A percentile compares a stretch with the other conserved stretches of the same genome.
phyloP scores from a whole-genome alignment of 2,329 filamentous ascomycete species.

The Sclerotiophoma versabilis region DNA sequence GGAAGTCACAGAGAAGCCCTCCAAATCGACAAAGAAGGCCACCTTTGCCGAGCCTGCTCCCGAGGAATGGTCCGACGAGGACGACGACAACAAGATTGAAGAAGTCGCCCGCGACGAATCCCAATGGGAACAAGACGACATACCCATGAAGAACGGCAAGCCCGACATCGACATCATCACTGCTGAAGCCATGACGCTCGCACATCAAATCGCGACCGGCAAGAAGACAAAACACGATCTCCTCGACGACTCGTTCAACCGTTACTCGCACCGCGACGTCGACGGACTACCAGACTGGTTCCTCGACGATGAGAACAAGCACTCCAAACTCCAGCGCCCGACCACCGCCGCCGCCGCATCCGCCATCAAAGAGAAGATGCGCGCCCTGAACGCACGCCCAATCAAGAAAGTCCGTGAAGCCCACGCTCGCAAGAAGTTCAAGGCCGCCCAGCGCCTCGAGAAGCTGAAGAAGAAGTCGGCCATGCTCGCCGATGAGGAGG shows the following conservation, averaged over 20 bases:
- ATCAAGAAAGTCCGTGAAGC: slow-evolving; percentile 99
- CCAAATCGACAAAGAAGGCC: slow-evolving; percentile 29
- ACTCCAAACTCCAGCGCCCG: slow-evolving; percentile 86
- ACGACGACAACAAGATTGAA: slow-evolving; percentile 64
- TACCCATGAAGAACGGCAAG: slow-evolving; percentile 68
- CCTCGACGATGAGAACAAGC: slow-evolving; percentile 85
- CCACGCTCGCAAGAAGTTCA: slow-evolving; percentile 95
- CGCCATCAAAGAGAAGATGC: slow-evolving; percentile 93
- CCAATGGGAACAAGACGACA: slow-evolving; percentile 72
- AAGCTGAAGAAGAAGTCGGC: slow-evolving; percentile 98
- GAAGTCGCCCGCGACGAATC: slow-evolving; percentile 64
- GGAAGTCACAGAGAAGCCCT: slow-evolving; percentile 22
- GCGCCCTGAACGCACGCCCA: slow-evolving; percentile 90
- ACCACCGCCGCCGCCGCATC: slow-evolving; percentile 87
- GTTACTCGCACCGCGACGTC: slow-evolving; percentile 85
- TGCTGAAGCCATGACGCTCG: slow-evolving; percentile 98
- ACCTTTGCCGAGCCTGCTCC: slow-evolving; percentile 31
- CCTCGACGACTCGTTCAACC: slow-evolving; percentile 92
- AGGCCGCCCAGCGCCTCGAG: slow-evolving; percentile 87
- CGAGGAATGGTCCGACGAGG: slow-evolving; percentile 47
- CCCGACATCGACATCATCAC: slow-evolving; percentile 97
- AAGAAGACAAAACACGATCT: slow-evolving; percentile 80
- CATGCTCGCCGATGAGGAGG: slow-evolving; percentile 84
- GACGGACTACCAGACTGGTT: slow-evolving; percentile 98
- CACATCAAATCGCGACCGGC: slow-evolving; percentile 87